Conservation (phyloP, 106 monocot species). For the Apostasia shenzhenica region DNA sequence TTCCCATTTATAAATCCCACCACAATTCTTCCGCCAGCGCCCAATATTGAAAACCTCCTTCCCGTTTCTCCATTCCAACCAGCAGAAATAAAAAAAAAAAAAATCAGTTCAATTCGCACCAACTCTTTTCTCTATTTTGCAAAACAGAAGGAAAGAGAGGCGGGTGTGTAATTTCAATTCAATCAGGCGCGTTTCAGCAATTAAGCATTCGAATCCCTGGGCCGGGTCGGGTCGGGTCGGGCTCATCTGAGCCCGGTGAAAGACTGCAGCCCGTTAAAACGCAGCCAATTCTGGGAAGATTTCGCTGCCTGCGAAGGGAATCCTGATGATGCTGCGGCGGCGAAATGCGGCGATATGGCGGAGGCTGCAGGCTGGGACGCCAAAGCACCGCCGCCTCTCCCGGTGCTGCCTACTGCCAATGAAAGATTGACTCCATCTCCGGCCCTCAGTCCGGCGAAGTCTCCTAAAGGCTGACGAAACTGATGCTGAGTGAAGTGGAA, state of each 20-base stretch:
- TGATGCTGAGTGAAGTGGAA: constrained; percentile 1
- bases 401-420: not conserved
- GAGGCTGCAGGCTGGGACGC: not conserved
- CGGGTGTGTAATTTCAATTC: no score
- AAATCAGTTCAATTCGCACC: not conserved
- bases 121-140: constrained; percentile 1
- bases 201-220: not conserved
- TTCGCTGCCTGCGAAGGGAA: constrained; percentile 39
- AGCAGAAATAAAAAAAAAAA: constrained; percentile 3
- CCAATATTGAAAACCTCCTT: constrained; percentile 3
- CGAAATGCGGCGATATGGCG: not conserved
- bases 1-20: not conserved
- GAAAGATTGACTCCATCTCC: not conserved
- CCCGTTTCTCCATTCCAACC: not conserved
- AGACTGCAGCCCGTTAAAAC: constrained; percentile 27
- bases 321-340: constrained; percentile 72
- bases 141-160: not conserved
- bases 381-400: not conserved
- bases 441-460: not conserved
- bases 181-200: no score
- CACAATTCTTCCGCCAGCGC: not conserved
- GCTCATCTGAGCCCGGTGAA: not conserved
- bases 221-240: not conserved
- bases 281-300: constrained; percentile 26
- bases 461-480: constrained; percentile 2